These are phyloP conservation scores for Diaporthe ilicicola DNA, from an alignment of 2,329 filamentous ascomycete genomes.

Conservation along the genomic window DNA sequence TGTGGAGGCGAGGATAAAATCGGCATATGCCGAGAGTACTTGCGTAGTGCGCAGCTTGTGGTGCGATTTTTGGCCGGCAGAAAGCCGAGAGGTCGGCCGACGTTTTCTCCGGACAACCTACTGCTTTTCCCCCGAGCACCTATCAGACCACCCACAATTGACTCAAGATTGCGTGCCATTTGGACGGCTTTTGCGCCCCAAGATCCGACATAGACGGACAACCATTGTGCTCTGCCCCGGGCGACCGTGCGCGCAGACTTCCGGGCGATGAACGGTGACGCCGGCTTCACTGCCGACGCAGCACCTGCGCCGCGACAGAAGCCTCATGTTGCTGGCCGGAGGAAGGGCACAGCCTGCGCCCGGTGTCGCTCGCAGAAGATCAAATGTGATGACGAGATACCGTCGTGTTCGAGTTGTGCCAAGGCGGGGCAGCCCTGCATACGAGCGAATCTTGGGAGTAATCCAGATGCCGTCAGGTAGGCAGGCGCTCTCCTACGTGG, in stretches of 20 bases:
- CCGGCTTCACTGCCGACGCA: constrained; percentile 15
- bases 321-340: neutral
- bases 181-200: neutral
- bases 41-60: neutral
- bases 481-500: neutral
- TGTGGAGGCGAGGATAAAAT: neutral
- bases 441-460: constrained; percentile 34
- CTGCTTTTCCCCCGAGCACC: neutral
- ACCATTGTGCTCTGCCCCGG: neutral
- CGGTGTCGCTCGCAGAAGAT: constrained; percentile 46
- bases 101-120: neutral
- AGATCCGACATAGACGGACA: neutral
- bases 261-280: neutral
- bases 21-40: neutral
- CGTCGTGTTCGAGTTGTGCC: constrained; percentile 43
- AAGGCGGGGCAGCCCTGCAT: constrained; percentile 42
- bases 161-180: neutral
- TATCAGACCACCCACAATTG: neutral
- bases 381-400: constrained; percentile 41
- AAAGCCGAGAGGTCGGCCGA: constrained; percentile 7
- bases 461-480: constrained; percentile 32
- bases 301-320: neutral
- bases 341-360: constrained; percentile 45
- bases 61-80: neutral
- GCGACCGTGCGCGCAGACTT: constrained; percentile 21